These are phyloP conservation scores for Plasmodium fragile DNA, from an alignment of 169 alveolate genomes.

Conservation along the genomic window DNA sequence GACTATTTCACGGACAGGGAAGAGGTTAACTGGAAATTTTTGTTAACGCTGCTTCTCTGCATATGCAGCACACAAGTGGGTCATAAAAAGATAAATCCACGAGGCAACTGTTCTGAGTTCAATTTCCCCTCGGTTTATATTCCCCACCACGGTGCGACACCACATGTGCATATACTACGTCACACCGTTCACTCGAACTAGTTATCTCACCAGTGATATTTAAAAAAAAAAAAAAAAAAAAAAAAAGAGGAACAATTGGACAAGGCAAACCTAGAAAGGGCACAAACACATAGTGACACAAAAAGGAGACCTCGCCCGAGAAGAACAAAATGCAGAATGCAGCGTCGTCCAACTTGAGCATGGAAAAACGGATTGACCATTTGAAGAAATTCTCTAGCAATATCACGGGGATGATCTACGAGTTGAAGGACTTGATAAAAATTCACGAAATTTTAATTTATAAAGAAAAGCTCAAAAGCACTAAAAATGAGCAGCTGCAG, in stretches of 20 bases:
- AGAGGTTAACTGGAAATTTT: not conserved
- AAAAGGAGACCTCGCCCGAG: not conserved
- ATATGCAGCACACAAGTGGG: not conserved
- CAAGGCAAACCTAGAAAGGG: not conserved
- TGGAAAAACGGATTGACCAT: constrained; percentile 66
- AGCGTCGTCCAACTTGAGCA: constrained; percentile 18
- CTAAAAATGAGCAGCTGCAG: constrained; percentile 31
- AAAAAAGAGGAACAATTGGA: not conserved
- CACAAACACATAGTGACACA: not conserved
- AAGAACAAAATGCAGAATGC: constrained; percentile 22
- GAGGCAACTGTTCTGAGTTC: not conserved
- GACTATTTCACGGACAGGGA: not conserved
- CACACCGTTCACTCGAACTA: not conserved
- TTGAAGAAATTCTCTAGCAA: constrained; percentile 40
- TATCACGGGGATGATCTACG: constrained; percentile 19
- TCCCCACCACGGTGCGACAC: not conserved
- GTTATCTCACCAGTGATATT: not conserved
- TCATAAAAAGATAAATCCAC: not conserved
- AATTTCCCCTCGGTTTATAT: not conserved
- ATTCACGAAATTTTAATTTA: constrained; percentile 72
- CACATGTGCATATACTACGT: not conserved
- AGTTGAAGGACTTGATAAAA: constrained; percentile 68
- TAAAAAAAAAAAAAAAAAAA: constrained; percentile 6
- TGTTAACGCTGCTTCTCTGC: not conserved
- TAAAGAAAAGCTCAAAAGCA: constrained; percentile 43